These are phyloP conservation scores for Cordyceps fumosorosea DNA, from an alignment of 2,329 filamentous ascomycete species.

Conservation along the genomic window DNA sequence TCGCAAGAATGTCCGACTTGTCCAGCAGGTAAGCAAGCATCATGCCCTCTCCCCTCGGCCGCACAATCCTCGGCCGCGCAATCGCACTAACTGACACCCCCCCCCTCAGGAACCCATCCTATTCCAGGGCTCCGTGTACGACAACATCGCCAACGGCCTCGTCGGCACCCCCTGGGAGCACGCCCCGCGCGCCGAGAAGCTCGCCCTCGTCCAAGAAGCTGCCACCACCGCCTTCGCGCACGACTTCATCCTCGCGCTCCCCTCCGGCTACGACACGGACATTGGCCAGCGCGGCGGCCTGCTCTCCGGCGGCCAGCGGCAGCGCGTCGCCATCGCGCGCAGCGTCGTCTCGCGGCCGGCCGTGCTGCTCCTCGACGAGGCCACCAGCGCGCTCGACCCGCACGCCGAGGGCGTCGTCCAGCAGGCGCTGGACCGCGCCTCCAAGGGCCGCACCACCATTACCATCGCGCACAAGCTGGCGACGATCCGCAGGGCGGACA, in stretches of 20 bases:
- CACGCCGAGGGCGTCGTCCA: constrained; percentile 44
- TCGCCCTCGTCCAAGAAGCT: constrained; percentile 37
- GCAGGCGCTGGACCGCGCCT: constrained; percentile 44
- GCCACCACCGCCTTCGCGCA: constrained; percentile 43
- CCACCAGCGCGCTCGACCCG: constrained; percentile 48
- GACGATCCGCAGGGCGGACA: constrained; percentile 26
- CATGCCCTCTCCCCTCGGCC: constrained; percentile 13
- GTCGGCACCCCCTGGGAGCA: constrained; percentile 33
- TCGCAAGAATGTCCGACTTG: constrained; percentile 30
- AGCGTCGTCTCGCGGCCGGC: constrained; percentile 54
- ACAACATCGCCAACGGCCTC: constrained; percentile 48
- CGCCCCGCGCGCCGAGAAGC: constrained; percentile 34
- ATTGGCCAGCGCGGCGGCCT: constrained; percentile 59
- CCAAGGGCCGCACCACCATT: constrained; percentile 52
- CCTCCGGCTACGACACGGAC: constrained; percentile 43
- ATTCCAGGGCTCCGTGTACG: constrained; percentile 43
- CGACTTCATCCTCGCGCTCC: constrained; percentile 42
- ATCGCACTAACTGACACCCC: neutral
- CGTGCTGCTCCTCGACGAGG: constrained; percentile 60
- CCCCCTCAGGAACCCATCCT: constrained; percentile 34
- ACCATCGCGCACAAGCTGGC: constrained; percentile 55
- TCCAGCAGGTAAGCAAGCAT: constrained; percentile 21
- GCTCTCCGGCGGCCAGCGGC: constrained; percentile 60
- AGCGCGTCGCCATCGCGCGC: constrained; percentile 58
- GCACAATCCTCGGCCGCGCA: neutral